These are phyloP conservation scores for Trapa incisa DNA, from an alignment of 345 rosid species.

Conservation along the genomic window DNA sequence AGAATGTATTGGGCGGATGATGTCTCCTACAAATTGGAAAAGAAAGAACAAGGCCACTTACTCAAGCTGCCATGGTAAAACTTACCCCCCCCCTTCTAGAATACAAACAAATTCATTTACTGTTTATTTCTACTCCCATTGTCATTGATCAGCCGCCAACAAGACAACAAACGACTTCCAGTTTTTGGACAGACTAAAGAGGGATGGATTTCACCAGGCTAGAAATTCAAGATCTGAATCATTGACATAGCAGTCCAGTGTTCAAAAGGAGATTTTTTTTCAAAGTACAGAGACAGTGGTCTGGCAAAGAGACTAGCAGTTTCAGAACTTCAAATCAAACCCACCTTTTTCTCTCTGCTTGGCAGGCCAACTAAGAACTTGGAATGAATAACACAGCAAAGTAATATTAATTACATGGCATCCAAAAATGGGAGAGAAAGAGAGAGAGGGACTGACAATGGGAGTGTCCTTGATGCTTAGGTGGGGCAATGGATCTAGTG, in stretches of 20 bases:
- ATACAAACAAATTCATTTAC: too few relatives aligned
- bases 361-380: not conserved
- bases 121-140: too few relatives aligned
- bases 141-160: too few relatives aligned
- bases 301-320: not conserved
- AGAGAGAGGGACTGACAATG: slow-evolving; percentile 39
- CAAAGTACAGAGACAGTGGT: not conserved
- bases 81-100: not conserved
- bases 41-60: not conserved
- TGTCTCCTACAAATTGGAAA: slow-evolving; percentile 10
- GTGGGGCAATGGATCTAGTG: slow-evolving; percentile 36
- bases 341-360: not conserved
- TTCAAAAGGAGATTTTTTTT: not conserved
- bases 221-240: too few relatives aligned
- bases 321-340: not conserved
- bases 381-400: not conserved
- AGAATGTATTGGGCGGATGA: slow-evolving; percentile 16
- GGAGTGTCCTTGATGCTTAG: slow-evolving; percentile 45
- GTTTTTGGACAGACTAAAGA: too few relatives aligned
- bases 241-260: not conserved
- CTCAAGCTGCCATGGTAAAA: not conserved
- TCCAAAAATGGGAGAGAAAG: not conserved
- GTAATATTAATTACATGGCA: slow-evolving; percentile 47
- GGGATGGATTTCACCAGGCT: too few relatives aligned
- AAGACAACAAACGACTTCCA: too few relatives aligned